phyloP scores from a whole-genome alignment of 257 asterid genomes.

The Solanum ossicruentum region DNA sequence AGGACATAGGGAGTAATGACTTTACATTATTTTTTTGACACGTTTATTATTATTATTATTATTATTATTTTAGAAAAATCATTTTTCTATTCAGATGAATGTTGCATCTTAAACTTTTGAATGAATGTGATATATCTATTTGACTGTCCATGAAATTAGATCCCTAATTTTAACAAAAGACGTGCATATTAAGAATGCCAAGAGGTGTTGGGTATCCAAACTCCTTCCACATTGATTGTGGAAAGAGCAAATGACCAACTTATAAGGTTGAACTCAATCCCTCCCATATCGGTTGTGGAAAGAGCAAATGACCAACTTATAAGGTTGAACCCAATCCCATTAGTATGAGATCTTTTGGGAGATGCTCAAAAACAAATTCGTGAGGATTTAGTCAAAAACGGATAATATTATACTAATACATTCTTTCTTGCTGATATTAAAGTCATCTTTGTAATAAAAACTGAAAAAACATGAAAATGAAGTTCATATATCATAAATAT shows the following conservation, averaged over 20 bases:
- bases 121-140: background rate
- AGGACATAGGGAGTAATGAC: too few species aligned
- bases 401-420: too few species aligned
- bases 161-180: background rate
- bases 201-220: too few species aligned
- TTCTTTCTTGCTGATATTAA: background rate
- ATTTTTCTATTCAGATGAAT: background rate
- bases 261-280: too few species aligned
- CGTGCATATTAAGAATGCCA: background rate
- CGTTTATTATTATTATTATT: background rate
- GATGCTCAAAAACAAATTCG: too few species aligned
- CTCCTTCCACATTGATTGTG: too few species aligned
- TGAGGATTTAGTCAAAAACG: too few species aligned
- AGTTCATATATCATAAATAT: background rate
- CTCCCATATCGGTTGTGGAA: too few species aligned
- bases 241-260: too few species aligned
- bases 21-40: background rate
- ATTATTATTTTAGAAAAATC: background rate
- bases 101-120: background rate
- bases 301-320: too few species aligned
- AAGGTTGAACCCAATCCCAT: too few species aligned
- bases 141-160: background rate
- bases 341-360: too few species aligned
- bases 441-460: background rate
- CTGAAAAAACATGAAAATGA: constrained; percentile 21